phyloP scores from a whole-genome alignment of 805 yeast species.

The Candida orba region DNA sequence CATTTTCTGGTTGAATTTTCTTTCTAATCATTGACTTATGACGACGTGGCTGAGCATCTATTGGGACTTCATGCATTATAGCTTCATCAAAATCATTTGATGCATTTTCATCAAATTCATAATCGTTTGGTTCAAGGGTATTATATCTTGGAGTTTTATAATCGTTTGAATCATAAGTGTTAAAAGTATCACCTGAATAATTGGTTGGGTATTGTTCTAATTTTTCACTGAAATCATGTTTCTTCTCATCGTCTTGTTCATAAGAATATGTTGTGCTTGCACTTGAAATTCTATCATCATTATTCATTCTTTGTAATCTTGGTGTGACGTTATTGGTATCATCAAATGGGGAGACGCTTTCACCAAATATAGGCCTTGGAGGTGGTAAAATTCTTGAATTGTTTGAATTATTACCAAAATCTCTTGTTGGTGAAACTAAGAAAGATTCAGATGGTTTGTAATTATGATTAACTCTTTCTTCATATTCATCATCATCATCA shows the following conservation, averaged over 20 bases:
- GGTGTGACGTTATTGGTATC: conserved; percentile 6
- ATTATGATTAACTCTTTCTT: neutral
- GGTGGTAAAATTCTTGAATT: conserved; percentile 42
- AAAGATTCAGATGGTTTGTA: conserved; percentile 7
- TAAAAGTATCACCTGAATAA: conserved; percentile 32
- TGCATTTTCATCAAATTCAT: conserved; percentile 11
- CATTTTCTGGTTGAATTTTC: conserved; percentile 67
- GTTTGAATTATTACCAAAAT: conserved; percentile 13
- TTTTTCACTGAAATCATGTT: conserved; percentile 15
- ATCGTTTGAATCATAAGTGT: conserved; percentile 19
- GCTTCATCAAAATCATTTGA: conserved; percentile 36
- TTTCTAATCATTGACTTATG: conserved; percentile 64
- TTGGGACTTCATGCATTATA: conserved; percentile 35
- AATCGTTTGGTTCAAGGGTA: conserved; percentile 4
- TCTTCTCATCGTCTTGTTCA: conserved; percentile 3
- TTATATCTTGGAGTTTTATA: neutral
- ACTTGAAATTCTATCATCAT: conserved; percentile 25
- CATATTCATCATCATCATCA: conserved; percentile 26
- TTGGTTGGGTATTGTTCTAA: conserved; percentile 15
- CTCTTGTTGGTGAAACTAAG: conserved; percentile 31
- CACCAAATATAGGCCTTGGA: conserved; percentile 61
- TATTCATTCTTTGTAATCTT: conserved; percentile 9
- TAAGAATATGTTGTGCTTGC: conserved; percentile 22
- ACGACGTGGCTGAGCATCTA: conserved; percentile 42
- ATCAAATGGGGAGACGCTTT: conserved; percentile 25